phyloP scores from a whole-genome alignment of 768 basidiomycete genomes.

The Paxillus involutus region DNA sequence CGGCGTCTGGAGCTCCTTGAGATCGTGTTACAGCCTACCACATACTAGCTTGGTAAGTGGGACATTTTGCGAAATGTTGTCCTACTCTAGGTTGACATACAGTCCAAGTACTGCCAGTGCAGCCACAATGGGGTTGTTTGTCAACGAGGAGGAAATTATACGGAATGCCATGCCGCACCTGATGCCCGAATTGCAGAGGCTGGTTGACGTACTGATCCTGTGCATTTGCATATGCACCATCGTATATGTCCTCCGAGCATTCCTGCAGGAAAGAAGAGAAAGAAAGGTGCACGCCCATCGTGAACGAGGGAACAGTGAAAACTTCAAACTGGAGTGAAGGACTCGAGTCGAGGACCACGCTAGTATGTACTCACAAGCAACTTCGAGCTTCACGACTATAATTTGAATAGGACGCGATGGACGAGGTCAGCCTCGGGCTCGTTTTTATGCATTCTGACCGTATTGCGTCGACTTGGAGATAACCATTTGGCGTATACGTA shows the following conservation, averaged over 20 bases:
- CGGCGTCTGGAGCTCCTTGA: no score
- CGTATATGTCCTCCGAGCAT: constrained; percentile 15
- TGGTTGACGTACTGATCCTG: constrained; percentile 2
- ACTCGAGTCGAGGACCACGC: background rate
- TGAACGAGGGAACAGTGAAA: constrained; percentile 5
- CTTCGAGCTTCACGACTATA: no score
- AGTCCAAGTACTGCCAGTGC: background rate
- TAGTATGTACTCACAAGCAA: no score
- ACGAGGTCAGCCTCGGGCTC: no score
- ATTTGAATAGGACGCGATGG: no score
- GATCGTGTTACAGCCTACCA: no score
- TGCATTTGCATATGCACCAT: constrained; percentile 15
- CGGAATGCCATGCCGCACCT: constrained; percentile 5
- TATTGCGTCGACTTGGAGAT: no score
- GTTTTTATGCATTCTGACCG: no score
- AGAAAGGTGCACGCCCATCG: constrained; percentile 10
- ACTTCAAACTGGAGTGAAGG: background rate
- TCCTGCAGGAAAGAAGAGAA: constrained; percentile 20
- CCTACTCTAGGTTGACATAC: background rate
- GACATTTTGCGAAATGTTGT: background rate
- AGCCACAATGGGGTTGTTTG: constrained; percentile 15
- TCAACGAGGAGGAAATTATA: constrained; percentile 19
- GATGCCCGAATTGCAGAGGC: constrained; percentile 10
- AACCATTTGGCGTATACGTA: no score
- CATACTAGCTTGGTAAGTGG: no score